Conservation (phyloP, 2,329 filamentous ascomycete genomes). For the Botryotinia globosa region DNA sequence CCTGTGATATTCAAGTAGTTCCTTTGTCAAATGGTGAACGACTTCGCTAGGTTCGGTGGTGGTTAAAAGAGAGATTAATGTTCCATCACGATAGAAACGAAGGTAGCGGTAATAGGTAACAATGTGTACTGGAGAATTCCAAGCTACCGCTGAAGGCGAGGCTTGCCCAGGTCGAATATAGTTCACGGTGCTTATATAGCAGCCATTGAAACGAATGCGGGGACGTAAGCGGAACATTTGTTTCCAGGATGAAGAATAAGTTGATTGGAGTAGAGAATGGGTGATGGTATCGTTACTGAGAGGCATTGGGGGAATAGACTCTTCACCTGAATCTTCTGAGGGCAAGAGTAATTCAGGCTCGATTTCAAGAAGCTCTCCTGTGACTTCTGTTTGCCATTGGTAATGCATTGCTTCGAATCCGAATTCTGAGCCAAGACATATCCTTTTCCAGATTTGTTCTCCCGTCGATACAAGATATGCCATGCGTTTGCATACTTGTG, state of each 20-base stretch:
- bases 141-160: slow-evolving; percentile 67
- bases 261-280: slow-evolving; percentile 12
- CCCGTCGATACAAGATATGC: slow-evolving; percentile 83
- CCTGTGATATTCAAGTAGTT: slow-evolving; percentile 51
- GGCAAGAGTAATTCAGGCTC: slow-evolving; percentile 9
- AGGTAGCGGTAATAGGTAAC: slow-evolving; percentile 98
- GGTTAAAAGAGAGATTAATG: slow-evolving; percentile 74
- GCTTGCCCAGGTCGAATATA: slow-evolving; percentile 82
- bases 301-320: background rate
- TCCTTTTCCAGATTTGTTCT: slow-evolving; percentile 78
- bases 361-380: slow-evolving; percentile 52
- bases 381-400: slow-evolving; percentile 62
- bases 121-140: slow-evolving; percentile 83
- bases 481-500: slow-evolving; percentile 81
- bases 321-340: slow-evolving; percentile 15
- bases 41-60: slow-evolving; percentile 82
- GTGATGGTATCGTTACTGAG: slow-evolving; percentile 7
- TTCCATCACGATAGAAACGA: slow-evolving; percentile 89
- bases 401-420: slow-evolving; percentile 86
- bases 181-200: slow-evolving; percentile 96
- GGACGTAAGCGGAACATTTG: slow-evolving; percentile 78
- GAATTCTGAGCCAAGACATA: slow-evolving; percentile 67
- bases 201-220: slow-evolving; percentile 87
- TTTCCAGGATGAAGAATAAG: slow-evolving; percentile 55
- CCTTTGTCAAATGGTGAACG: slow-evolving; percentile 75